Evolutionary conservation across 495 filamentous ascomycete species (phyloP).

Genomic region (Lasiosphaeria ovina): DNA sequence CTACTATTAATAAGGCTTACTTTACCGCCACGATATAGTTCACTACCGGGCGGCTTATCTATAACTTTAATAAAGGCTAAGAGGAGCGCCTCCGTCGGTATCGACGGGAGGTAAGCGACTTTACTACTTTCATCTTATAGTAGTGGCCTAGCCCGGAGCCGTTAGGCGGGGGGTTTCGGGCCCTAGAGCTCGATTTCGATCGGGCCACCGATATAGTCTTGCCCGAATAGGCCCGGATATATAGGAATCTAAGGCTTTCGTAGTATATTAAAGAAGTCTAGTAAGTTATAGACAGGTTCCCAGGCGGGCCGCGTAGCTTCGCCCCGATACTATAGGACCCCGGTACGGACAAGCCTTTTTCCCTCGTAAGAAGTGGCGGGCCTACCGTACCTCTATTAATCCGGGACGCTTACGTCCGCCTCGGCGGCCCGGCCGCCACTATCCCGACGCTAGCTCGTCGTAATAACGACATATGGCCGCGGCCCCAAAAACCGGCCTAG

Average conservation of each 20-base stretch:
- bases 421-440: not conserved
- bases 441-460: not conserved
- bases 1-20: not conserved
- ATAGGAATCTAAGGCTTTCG: not conserved
- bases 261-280: not conserved
- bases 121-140: conserved; percentile 5
- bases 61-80: not conserved
- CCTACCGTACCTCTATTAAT: not conserved
- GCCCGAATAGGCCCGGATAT: not conserved
- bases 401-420: not conserved
- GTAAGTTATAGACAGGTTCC: not conserved
- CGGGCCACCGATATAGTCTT: not conserved
- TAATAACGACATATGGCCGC: too few relatives aligned
- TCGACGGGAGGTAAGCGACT: not conserved
- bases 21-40: not conserved
- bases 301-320: not conserved
- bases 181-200: not conserved
- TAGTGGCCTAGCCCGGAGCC: conserved; percentile 2
- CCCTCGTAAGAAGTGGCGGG: not conserved
- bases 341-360: conserved; percentile 1
- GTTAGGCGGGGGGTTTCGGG: not conserved
- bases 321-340: not conserved
- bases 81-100: not conserved
- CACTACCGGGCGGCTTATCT: not conserved
- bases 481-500: not conserved